A percentile compares a stretch with the other conserved stretches of the same genome.
These are phyloP conservation scores for Dacryopinax spathularia DNA, from an alignment of 768 basidiomycete genomes.

Conservation along the genomic window DNA sequence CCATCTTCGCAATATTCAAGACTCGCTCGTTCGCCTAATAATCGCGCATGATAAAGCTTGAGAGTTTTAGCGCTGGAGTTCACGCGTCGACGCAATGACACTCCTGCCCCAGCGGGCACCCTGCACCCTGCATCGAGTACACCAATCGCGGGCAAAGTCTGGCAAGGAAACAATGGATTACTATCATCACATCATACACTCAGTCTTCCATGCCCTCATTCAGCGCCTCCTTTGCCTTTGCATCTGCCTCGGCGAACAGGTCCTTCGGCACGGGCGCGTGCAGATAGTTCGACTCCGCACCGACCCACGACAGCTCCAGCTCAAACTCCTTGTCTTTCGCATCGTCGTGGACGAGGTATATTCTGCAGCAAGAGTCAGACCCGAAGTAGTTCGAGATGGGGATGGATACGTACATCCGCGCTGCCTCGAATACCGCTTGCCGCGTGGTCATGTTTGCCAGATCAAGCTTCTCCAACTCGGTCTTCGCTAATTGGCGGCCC, in stretches of 20 bases:
- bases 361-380: constrained; percentile 35
- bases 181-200: neutral
- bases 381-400: neutral
- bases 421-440: constrained; percentile 84
- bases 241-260: constrained; percentile 70
- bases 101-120: no score
- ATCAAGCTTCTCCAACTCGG: constrained; percentile 92
- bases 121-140: no score
- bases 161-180: no score
- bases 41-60: no score
- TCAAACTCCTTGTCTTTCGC: constrained; percentile 98
- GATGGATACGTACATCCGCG: constrained; percentile 63
- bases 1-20: no score
- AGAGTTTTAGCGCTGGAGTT: no score
- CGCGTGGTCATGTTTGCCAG: constrained; percentile 61
- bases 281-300: constrained; percentile 62
- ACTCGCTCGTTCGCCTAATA: no score
- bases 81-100: no score
- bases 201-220: constrained; percentile 4
- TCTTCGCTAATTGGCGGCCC: constrained; percentile 95
- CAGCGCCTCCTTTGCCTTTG: constrained; percentile 71
- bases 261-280: constrained; percentile 79
- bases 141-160: no score
- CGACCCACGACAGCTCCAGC: constrained; percentile 94
- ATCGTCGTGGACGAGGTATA: constrained; percentile 94